Percentiles rank a stretch among this genome's conserved stretches.
Evolutionary conservation across 805 yeast genomes (phyloP).

Genomic region (Helenozyma rhizophorensis): DNA sequence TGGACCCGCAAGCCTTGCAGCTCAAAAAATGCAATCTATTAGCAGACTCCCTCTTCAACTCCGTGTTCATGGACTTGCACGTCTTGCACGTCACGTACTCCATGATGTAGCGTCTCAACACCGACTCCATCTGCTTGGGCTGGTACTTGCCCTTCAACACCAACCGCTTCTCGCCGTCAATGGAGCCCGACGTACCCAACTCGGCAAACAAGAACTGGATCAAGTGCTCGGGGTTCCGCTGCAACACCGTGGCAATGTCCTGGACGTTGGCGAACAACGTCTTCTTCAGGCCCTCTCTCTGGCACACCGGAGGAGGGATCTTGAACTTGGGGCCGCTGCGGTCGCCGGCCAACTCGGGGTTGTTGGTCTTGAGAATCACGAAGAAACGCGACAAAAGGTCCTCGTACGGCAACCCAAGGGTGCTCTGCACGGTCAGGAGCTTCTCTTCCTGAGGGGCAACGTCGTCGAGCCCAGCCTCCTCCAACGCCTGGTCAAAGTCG

Average conservation of each 20-base stretch:
- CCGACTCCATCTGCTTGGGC: conserved; percentile 95
- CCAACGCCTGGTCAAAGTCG: conserved; percentile 86
- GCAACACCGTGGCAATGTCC: conserved; percentile 89
- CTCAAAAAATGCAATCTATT: conserved; percentile 96
- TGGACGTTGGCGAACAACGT: conserved; percentile 94
- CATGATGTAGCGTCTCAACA: conserved; percentile 90
- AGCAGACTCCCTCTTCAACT: conserved; percentile 88
- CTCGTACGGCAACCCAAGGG: conserved; percentile 66
- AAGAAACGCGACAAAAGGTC: conserved; percentile 81
- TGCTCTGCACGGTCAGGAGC: conserved; percentile 24
- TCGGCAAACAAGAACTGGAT: conserved; percentile 97
- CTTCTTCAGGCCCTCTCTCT: conserved; percentile 96
- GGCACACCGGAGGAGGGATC: conserved; percentile 96
- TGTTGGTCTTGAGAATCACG: conserved; percentile 78
- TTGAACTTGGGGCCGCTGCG: conserved; percentile 87
- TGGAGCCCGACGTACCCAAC: conserved; percentile 98
- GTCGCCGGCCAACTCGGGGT: conserved; percentile 98
- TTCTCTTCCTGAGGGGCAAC: conserved; percentile 22
- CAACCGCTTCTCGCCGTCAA: conserved; percentile 95
- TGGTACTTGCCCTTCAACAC: conserved; percentile 97
- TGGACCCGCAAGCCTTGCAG: conserved; percentile 96
- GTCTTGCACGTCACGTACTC: conserved; percentile 99
- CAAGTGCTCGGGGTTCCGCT: conserved; percentile 94
- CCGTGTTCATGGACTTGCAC: conserved; percentile 96
- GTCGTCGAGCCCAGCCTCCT: conserved; percentile 80